Evolutionary conservation across 2,329 filamentous ascomycete genomes (phyloP).

Genomic region (Colletotrichum filicis): DNA sequence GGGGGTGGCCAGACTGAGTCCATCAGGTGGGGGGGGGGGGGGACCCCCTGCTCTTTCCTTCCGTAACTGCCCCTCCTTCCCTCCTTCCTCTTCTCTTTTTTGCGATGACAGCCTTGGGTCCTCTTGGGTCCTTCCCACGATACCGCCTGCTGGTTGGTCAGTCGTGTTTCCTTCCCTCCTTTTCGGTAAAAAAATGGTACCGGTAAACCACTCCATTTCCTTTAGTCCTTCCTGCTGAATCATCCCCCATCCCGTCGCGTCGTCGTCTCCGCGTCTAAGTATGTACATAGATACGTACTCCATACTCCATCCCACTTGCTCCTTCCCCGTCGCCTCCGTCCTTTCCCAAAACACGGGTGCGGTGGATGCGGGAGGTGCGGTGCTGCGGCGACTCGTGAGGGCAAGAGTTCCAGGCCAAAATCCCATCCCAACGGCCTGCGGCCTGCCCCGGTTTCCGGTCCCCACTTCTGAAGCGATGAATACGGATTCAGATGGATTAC

Average conservation of each 20-base stretch:
- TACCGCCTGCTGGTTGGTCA: neutral
- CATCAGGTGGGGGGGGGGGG: conserved; percentile 11
- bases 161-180: neutral
- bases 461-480: neutral
- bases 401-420: neutral
- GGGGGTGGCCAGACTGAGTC: neutral
- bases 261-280: neutral
- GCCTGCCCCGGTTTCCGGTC: neutral
- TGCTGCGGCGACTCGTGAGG: neutral
- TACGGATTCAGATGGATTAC: neutral
- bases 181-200: no score
- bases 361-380: neutral
- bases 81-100: conserved; percentile 2
- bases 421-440: neutral
- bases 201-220: neutral
- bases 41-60: neutral
- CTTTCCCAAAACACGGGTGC: neutral
- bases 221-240: neutral
- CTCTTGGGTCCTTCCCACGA: neutral
- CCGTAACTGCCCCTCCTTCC: neutral
- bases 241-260: neutral
- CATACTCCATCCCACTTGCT: neutral
- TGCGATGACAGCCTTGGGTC: neutral
- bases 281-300: no score
- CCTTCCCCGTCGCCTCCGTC: neutral